Base-by-base conservation (phyloP, 495 filamentous ascomycete genomes). In the Entonaema liquescens region DNA sequence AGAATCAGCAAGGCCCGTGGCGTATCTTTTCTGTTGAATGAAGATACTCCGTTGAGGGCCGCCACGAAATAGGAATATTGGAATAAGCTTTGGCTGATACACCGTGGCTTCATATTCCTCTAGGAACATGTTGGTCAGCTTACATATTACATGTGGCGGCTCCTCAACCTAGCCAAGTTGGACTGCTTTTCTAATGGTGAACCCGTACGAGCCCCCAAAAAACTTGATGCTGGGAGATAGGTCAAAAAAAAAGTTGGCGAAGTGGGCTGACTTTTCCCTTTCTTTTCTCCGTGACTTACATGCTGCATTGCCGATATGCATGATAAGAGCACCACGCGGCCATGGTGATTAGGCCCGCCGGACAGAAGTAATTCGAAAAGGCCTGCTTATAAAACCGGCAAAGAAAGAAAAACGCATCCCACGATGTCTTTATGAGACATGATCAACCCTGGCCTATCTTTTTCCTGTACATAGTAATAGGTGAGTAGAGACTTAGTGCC, bases 61-160 rank as follows among this genome's bases (percentile, higher is more conserved):
- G 17, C 2, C 9, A 19, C 21, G 9, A 47, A 47, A 9, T 23
- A 21, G 17, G 1, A 21, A 21, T 13, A 47, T 9, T 21, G 21
- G 19, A 47, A 47, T 47, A 23, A 0, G 21, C 6, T 21, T 9
- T 9, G 11, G 11, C 31, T 9, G 5, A 33, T 33, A 33, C 31
- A 23, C 12, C 23, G 42, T 23, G 42, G 42, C 42, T 47, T 47
- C 5, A 4, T 47, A 9, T 21, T 49, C 42, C 11, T 25, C 21
- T 17, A 28, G 40, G 23, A 28, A 15, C 52, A 58, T 17, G 26
- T 13, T 25, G 50, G 50, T 67, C 53, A 67, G 58, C 57, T 61
- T 40, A 61, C 56, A 53, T 36, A 21, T 17, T 40, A 56, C 56
- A 42, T 47, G 47, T 17, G 49, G 65, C 33, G 38, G 47, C 8